Evolutionary conservation across 1,284 basidiomycete species (phyloP), one percentile per base, ranked within the genome.

Genomic region (Irpex sp.): DNA sequence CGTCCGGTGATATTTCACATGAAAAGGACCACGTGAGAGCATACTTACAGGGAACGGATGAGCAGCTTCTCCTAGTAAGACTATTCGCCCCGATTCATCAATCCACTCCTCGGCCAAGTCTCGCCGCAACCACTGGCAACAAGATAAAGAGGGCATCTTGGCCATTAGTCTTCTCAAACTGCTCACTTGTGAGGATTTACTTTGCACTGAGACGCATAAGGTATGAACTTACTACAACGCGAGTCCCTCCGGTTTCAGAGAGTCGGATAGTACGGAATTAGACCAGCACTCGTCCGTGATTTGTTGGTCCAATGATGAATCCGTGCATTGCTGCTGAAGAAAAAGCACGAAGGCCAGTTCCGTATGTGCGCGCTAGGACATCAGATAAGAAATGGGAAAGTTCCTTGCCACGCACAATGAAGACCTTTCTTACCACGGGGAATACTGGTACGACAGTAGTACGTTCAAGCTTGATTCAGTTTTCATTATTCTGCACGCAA

Each of bases 61-160:
- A 5, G 62, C 62, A 13, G 62, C 62, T 43, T 63, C 62, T 21
- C 62, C 62, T 36, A 63, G 33, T 37, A 63, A 37, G 5, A 61
- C 62, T 26, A 63, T 57, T 5, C 53, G 15, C 13, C 54, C 50
- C 15, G 59, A 61, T 11, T 63, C 54, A 46, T 63, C 62, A 21
- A 47, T 57, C 59, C 19, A 63, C 6, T 35, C 35, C 36, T 55
- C 36, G 7, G 31, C 17, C 7, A 8, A 50, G 46, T 8, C 55
- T 31, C 62, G 57, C 43, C 46, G 19, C 7, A 55, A 26, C 26
- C 53, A 55, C 26, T 31, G 9, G 31, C n/a, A 35, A 60, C 21
- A 19, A 13, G 6, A 51, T 37, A 31, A 37, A 17, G 49, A n/a
- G n/a, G 49, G 49, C 17, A 19, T 8, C 19, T 50, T 50, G 11